Percentiles rank a stretch among this genome's conserved stretches.
These are phyloP conservation scores for Xylariaceae sp. DNA, from an alignment of 2,329 filamentous ascomycete species.

Conservation along the genomic window DNA sequence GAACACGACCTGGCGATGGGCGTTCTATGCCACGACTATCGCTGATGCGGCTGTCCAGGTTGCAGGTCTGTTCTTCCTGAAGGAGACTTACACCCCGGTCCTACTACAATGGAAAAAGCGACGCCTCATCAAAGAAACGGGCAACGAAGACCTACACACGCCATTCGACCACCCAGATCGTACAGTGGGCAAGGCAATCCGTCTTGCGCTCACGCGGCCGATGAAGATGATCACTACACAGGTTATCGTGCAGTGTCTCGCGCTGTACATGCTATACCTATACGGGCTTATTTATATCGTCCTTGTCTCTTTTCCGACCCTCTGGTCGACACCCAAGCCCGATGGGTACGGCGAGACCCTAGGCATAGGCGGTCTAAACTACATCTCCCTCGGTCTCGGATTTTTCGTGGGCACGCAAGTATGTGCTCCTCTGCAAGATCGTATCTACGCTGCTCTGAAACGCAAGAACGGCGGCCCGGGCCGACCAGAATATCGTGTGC, in stretches of 20 bases:
- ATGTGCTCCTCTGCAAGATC: slow-evolving; percentile 43
- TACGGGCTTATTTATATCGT: slow-evolving; percentile 48
- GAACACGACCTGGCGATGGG: slow-evolving; percentile 67
- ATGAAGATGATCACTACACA: slow-evolving; percentile 49
- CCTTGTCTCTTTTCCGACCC: slow-evolving; percentile 47
- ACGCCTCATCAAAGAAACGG: slow-evolving; percentile 54
- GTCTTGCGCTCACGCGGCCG: slow-evolving; percentile 42
- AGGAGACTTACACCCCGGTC: slow-evolving; percentile 63
- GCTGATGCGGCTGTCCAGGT: slow-evolving; percentile 57
- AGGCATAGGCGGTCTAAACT: slow-evolving; percentile 35
- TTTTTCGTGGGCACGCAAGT: slow-evolving; percentile 36
- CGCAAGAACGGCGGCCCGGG: slow-evolving; percentile 35
- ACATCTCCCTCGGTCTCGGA: slow-evolving; percentile 34
- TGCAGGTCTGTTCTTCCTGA: slow-evolving; percentile 55
- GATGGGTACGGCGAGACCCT: slow-evolving; percentile 30
- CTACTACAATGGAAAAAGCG: slow-evolving; percentile 56
- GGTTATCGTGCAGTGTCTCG: slow-evolving; percentile 48
- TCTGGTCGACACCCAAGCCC: slow-evolving; percentile 32
- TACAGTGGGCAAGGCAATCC: slow-evolving; percentile 33
- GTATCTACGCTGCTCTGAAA: slow-evolving; percentile 41
- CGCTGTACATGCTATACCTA: slow-evolving; percentile 51
- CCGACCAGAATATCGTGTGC: slow-evolving; percentile 41
- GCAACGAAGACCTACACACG: slow-evolving; percentile 45
- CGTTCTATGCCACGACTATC: slow-evolving; percentile 66
- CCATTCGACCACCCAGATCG: slow-evolving; percentile 47